A percentile compares a stretch with the other conserved stretches of the same genome.
These are phyloP conservation scores for Leccinum laetum DNA, from an alignment of 1,284 basidiomycete genomes.

Conservation along the genomic window DNA sequence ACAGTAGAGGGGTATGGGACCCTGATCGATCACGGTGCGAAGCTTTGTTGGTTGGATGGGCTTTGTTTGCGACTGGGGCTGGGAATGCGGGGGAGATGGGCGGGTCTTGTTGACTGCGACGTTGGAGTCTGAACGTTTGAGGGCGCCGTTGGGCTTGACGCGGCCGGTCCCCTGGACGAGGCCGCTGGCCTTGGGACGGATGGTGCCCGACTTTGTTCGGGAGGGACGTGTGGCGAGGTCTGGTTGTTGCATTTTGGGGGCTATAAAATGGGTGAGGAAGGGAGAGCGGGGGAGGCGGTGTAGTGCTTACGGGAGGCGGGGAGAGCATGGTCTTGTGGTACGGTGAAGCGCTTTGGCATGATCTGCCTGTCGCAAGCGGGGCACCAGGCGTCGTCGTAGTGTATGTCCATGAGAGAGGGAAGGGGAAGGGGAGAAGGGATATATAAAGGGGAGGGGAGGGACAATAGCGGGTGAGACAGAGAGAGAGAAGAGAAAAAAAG, in stretches of 20 bases:
- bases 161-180: slow-evolving; percentile 64
- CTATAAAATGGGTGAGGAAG: slow-evolving; percentile 15
- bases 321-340: slow-evolving; percentile 37
- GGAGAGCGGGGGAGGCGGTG: slow-evolving; percentile 10
- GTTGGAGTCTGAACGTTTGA: slow-evolving; percentile 44
- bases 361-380: slow-evolving; percentile 72
- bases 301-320: slow-evolving; percentile 35
- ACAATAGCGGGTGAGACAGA: slow-evolving; percentile 20
- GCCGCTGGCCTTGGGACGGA: slow-evolving; percentile 44
- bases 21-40: slow-evolving; percentile 72
- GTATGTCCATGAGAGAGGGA: slow-evolving; percentile 39
- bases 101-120: slow-evolving; percentile 21
- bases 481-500: slow-evolving; percentile 20
- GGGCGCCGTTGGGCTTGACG: slow-evolving; percentile 51
- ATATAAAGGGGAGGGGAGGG: slow-evolving; percentile 15
- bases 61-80: slow-evolving; percentile 20
- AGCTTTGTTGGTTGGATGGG: slow-evolving; percentile 41
- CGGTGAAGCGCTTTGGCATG: slow-evolving; percentile 60
- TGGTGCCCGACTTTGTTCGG: slow-evolving; percentile 42
- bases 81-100: slow-evolving; percentile 22
- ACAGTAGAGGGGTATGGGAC: slow-evolving; percentile 75
- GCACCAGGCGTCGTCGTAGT: slow-evolving; percentile 70
- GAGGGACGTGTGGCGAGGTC: slow-evolving; percentile 21
- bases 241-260: slow-evolving; percentile 24
- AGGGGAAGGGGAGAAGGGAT: not conserved